phyloP scores from a whole-genome alignment of 495 filamentous ascomycete genomes.

The Geoglossum glabrum region DNA sequence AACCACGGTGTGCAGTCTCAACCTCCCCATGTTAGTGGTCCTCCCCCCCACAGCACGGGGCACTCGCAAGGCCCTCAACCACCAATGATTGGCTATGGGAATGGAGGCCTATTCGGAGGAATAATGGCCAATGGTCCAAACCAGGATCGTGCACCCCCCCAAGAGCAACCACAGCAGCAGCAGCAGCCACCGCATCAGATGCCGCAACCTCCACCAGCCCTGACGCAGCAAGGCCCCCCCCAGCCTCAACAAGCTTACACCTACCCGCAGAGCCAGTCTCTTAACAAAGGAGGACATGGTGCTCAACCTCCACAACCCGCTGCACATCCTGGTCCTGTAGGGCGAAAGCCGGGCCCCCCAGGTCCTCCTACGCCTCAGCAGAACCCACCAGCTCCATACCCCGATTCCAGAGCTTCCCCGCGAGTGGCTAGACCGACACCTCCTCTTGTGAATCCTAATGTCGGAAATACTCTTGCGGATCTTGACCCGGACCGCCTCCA shows the following conservation, averaged over 20 bases:
- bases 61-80: conserved; percentile 56
- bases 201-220: background rate
- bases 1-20: conserved; percentile 54
- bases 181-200: conserved; percentile 20
- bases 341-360: conserved; percentile 29
- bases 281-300: conserved; percentile 35
- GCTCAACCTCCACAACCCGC: conserved; percentile 62
- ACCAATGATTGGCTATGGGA: conserved; percentile 75
- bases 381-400: conserved; percentile 60
- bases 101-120: conserved; percentile 76
- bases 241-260: background rate
- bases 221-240: conserved; percentile 3
- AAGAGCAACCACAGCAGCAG: conserved; percentile 32
- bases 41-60: conserved; percentile 53
- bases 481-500: conserved; percentile 71
- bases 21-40: conserved; percentile 39
- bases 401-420: conserved; percentile 64
- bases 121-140: conserved; percentile 85
- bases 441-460: conserved; percentile 32
- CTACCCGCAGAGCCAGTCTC: conserved; percentile 28
- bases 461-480: conserved; percentile 69
- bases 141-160: conserved; percentile 69
- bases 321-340: conserved; percentile 69
- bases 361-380: conserved; percentile 84
- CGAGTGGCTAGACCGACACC: conserved; percentile 62